Evolutionary conservation across 176 grass and related monocot species (phyloP).

Genomic region (Saccharum officinarum): DNA sequence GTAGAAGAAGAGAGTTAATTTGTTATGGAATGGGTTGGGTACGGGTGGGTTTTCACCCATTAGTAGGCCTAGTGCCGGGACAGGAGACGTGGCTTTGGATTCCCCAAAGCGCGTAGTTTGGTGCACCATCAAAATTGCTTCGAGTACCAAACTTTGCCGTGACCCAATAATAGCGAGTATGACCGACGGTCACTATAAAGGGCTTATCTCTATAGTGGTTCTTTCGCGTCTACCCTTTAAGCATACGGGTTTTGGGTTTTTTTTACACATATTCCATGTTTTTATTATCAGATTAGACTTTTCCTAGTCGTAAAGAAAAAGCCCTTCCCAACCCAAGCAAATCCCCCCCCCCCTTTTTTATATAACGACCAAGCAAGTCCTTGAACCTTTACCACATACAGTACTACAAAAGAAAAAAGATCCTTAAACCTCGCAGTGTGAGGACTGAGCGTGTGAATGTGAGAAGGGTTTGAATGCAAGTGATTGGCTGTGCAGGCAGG

Average conservation of each 20-base stretch:
- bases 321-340: background rate
- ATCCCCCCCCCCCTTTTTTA: too few species aligned
- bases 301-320: background rate
- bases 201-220: background rate
- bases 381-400: background rate
- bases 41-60: too few species aligned
- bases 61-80: too few species aligned
- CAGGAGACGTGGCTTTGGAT: background rate
- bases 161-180: background rate
- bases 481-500: background rate
- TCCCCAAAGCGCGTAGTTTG: background rate
- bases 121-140: background rate
- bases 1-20: too few species aligned
- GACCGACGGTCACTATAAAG: accelerated
- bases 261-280: too few species aligned
- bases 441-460: background rate
- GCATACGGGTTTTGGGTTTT: too few species aligned
- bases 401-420: background rate
- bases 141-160: background rate
- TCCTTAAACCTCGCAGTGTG: background rate
- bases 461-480: background rate
- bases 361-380: background rate
- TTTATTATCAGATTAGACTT: background rate
- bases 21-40: too few species aligned
- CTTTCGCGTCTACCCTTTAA: background rate